Base-by-base conservation (phyloP, 73 alveolate species). In the Blepharisma japonicum region DNA sequence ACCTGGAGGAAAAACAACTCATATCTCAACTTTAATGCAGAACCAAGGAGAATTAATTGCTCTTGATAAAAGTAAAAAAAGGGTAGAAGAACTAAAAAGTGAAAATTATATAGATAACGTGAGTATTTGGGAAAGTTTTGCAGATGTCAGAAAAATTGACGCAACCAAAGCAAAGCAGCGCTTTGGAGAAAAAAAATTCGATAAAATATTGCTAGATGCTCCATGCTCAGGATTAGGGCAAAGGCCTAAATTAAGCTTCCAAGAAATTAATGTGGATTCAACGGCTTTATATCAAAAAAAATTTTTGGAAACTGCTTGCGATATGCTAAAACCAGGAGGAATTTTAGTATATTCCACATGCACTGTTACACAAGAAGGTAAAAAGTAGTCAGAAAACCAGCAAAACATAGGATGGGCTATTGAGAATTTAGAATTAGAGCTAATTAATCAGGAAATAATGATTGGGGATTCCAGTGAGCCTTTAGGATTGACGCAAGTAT, bases 1-100 rank as follows among this genome's bases (percentile, higher is more conserved):
- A 21, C 99, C 99, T n/a, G 99, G 99, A 55, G 99, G 99, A 21
- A 96, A 96, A 83, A 96, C 98, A 9, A 90, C 98, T 66, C 96
- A 96, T 84, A 89, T 96, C 45, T 97, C 98, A 14, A 87, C 94
- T 81, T 85, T 96, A 66, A 96, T 96, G 99, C 94, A 94, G 83
- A 94, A 96, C 78, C 86, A 92, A 4, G 99, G 99, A 47, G 80
- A 81, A 45, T 61, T 96, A 6, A 86, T 92, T 50, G 98, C 98
- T 4, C 90, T 90, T 84, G 99, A 96, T 72, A 88, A 86, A 54
- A 14, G 55, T 18, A 38, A 23, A 39, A 14, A 48, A 38, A 92
- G 92, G 77, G 88, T 90, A 77, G 98, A 92, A 71, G 87, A 98
- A 88, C 81, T 70, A 18, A 81, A 85, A 39, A 70, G 80, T 70